These are phyloP conservation scores for Leonotis leonurus DNA, from an alignment of 257 asterid species.

Conservation along the genomic window DNA sequence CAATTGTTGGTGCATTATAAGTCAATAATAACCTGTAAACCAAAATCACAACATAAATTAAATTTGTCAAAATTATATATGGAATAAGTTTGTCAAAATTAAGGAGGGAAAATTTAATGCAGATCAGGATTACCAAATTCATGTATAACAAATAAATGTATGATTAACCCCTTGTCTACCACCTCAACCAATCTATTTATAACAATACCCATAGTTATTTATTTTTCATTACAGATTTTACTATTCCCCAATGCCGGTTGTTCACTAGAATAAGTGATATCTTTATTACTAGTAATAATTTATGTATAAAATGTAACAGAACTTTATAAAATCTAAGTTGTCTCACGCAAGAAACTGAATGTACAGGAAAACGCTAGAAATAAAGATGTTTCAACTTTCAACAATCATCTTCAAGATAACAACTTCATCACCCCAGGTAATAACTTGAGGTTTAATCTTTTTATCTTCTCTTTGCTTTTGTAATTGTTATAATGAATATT, in stretches of 20 bases:
- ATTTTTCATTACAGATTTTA: background rate
- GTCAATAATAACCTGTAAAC: too few relatives aligned
- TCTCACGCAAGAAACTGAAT: background rate
- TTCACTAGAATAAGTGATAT: slow-evolving; percentile 13
- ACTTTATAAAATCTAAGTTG: background rate
- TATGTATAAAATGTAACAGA: background rate
- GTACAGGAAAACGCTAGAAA: background rate
- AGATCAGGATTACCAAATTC: background rate
- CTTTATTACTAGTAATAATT: background rate
- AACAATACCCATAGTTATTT: background rate
- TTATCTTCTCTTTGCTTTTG: too few relatives aligned
- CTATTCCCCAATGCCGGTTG: slow-evolving; percentile 17
- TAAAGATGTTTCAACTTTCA: background rate
- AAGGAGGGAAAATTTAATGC: background rate
- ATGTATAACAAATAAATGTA: slow-evolving; percentile 1
- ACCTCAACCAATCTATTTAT: slow-evolving; percentile 25
- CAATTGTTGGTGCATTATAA: too few relatives aligned
- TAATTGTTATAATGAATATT: background rate
- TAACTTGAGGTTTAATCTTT: too few relatives aligned
- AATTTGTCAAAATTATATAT: too few relatives aligned
- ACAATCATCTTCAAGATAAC: background rate
- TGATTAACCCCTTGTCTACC: background rate
- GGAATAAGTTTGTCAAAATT: too few relatives aligned
- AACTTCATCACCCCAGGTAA: slow-evolving; percentile 11
- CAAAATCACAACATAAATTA: too few relatives aligned